Conservation (phyloP, 192 early-diverging fungal genomes). For the Spinellus fusiger region DNA sequence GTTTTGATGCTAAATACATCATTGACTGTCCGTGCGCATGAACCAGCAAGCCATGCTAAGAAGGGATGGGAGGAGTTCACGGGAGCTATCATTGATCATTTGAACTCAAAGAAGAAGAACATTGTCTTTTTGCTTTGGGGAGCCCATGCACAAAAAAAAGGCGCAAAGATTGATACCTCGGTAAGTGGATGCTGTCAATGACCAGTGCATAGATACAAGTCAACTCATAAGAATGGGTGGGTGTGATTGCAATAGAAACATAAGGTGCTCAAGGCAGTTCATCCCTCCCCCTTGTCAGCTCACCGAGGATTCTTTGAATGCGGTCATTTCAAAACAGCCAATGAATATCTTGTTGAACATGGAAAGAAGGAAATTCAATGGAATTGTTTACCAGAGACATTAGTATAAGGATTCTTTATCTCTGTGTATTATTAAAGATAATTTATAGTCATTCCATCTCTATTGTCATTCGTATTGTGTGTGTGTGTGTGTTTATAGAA, state of each 20-base stretch:
- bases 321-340: conserved; percentile 81
- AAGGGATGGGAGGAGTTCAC: conserved; percentile 88
- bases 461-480: no score
- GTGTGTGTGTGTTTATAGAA: no score
- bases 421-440: no score
- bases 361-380: conserved; percentile 65
- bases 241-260: conserved; percentile 63
- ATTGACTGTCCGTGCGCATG: conserved; percentile 75
- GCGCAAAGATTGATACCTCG: conserved; percentile 56
- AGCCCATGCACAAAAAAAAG: conserved; percentile 81
- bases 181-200: background rate
- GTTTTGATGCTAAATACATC: conserved; percentile 87
- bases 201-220: background rate
- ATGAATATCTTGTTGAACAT: conserved; percentile 66
- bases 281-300: conserved; percentile 88
- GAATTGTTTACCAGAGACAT: conserved; percentile 36
- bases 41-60: conserved; percentile 74
- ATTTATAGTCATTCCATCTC: no score
- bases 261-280: conserved; percentile 76
- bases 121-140: conserved; percentile 98
- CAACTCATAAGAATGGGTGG: background rate
- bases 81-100: conserved; percentile 60
- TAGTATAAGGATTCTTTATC: no score
- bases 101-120: conserved; percentile 52
- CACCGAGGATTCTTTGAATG: conserved; percentile 84